A percentile compares a stretch with the other conserved stretches of the same genome.
phyloP scores from a whole-genome alignment of 2,329 filamentous ascomycete species.

The Plectosphaerella plurivora region DNA sequence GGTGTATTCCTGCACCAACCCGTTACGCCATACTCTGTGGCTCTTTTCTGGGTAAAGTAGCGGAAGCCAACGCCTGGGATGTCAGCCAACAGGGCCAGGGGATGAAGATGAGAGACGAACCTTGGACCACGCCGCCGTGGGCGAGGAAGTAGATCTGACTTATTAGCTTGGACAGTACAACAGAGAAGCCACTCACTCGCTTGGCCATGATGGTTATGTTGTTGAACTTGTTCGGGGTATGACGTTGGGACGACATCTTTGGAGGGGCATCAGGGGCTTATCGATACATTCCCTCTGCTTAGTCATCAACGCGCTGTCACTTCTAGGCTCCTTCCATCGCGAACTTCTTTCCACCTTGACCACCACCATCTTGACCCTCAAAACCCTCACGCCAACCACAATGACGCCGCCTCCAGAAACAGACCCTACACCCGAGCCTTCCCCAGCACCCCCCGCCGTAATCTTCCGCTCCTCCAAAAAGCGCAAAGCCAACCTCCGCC shows the following conservation, averaged over 20 bases:
- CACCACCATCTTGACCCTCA: background rate
- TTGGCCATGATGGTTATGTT: constrained; percentile 21
- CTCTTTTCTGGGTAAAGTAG: constrained; percentile 51
- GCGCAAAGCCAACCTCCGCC: constrained; percentile 51
- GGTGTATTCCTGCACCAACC: constrained; percentile 60
- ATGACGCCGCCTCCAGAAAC: constrained; percentile 17
- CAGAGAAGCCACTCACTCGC: constrained; percentile 22
- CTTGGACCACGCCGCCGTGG: constrained; percentile 64
- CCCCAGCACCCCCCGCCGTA: constrained; percentile 28
- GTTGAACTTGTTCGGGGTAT: no score
- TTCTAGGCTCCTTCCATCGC: no score
- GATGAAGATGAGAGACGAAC: constrained; percentile 31
- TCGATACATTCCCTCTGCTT: background rate
- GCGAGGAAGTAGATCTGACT: constrained; percentile 57
- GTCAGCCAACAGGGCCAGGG: background rate
- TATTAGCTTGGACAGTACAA: background rate
- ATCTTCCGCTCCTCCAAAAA: constrained; percentile 54
- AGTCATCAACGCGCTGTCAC: background rate
- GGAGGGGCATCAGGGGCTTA: background rate
- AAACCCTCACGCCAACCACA: background rate
- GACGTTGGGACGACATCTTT: no score
- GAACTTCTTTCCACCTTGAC: no score
- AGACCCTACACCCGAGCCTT: constrained; percentile 10
- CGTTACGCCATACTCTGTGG: constrained; percentile 44
- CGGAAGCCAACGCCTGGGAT: constrained; percentile 51